These are phyloP conservation scores for Astragalus glycyphyllos DNA, from an alignment of 306 rosid genomes.

Conservation along the genomic window DNA sequence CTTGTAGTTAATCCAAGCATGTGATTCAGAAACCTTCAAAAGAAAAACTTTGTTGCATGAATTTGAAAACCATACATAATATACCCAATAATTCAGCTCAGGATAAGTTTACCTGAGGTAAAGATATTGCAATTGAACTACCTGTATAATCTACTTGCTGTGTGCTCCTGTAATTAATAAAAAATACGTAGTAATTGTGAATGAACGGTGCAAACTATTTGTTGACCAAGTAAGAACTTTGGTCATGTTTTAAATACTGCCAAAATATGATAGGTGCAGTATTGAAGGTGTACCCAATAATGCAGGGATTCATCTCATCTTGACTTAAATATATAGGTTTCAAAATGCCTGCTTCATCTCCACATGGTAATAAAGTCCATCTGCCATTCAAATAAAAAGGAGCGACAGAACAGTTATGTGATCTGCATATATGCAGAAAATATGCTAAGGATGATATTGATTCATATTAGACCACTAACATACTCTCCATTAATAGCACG, in stretches of 20 bases:
- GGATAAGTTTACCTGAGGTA: slow-evolving; percentile 65
- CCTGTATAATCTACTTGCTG: slow-evolving; percentile 49
- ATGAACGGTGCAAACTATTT: too few relatives aligned
- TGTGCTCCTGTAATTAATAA: slow-evolving; percentile 52
- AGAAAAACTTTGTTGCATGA: slow-evolving; percentile 22
- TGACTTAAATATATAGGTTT: slow-evolving; percentile 63
- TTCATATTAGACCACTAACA: slow-evolving; percentile 36
- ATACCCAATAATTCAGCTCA: slow-evolving; percentile 16
- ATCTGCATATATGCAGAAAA: slow-evolving; percentile 17
- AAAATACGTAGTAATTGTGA: too few relatives aligned
- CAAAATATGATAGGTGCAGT: too few relatives aligned
- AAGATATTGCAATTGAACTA: slow-evolving; percentile 59
- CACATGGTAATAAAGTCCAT: slow-evolving; percentile 78
- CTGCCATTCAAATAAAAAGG: slow-evolving; percentile 47
- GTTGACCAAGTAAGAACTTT: too few relatives aligned
- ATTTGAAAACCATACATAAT: slow-evolving; percentile 24
- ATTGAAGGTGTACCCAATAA: slow-evolving; percentile 68
- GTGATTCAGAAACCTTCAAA: slow-evolving; percentile 72
- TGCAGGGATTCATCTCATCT: slow-evolving; percentile 67
- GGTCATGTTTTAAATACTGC: too few relatives aligned
- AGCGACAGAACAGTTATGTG: slow-evolving; percentile 5
- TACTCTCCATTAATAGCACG: slow-evolving; percentile 94
- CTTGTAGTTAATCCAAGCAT: slow-evolving; percentile 71
- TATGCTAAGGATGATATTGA: slow-evolving; percentile 6
- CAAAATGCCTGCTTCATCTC: slow-evolving; percentile 53